A percentile compares a stretch with the other conserved stretches of the same genome.
These are phyloP conservation scores for Tetracladium setigerum DNA, from an alignment of 495 filamentous ascomycete genomes.

Conservation along the genomic window DNA sequence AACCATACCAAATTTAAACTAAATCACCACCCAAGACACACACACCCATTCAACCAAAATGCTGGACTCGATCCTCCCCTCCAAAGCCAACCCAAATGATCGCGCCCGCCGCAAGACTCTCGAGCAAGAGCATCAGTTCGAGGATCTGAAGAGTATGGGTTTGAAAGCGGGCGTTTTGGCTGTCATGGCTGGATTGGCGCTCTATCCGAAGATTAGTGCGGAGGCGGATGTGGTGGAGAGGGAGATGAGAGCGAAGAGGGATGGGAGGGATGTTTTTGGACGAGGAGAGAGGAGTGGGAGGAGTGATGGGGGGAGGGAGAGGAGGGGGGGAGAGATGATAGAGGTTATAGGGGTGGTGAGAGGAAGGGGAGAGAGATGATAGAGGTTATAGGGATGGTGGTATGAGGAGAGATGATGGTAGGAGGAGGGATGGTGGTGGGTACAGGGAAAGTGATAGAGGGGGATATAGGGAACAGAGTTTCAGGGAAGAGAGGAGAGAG, in stretches of 20 bases:
- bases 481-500: too few species aligned
- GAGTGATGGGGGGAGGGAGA: background rate
- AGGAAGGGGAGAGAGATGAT: constrained; percentile 1
- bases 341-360: background rate
- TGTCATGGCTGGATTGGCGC: background rate
- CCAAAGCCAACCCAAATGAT: background rate
- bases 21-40: too few species aligned
- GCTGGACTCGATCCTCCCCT: background rate
- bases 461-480: too few species aligned
- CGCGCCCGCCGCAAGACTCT: constrained; percentile 4
- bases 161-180: constrained; percentile 5
- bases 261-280: background rate
- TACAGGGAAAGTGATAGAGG: too few species aligned
- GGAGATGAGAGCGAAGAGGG: background rate
- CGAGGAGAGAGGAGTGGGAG: background rate
- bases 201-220: background rate
- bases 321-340: background rate
- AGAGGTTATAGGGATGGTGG: background rate
- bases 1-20: too few species aligned
- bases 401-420: too few species aligned
- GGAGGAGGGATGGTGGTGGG: too few species aligned
- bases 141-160: constrained; percentile 1
- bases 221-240: background rate
- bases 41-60: too few species aligned
- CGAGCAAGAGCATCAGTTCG: background rate